These are phyloP conservation scores for Alternaria sp. DNA, from an alignment of 2,329 filamentous ascomycete species.

Conservation along the genomic window DNA sequence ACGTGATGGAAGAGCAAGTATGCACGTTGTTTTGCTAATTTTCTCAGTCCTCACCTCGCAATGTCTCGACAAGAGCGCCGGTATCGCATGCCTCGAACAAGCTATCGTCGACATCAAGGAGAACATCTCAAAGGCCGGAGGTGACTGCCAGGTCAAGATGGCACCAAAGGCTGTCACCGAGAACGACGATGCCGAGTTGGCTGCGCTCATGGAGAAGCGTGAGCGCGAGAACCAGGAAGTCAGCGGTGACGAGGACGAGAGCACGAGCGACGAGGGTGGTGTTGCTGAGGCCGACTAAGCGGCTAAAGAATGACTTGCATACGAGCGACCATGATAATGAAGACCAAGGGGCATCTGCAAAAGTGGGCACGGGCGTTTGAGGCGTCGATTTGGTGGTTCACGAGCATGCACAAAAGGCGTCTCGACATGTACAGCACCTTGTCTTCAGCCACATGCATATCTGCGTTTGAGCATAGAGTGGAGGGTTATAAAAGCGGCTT, in stretches of 20 bases:
- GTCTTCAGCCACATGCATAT: constrained; percentile 2
- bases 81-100: constrained; percentile 84
- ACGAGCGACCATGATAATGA: constrained; percentile 26
- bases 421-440: constrained; percentile 27
- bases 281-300: constrained; percentile 49
- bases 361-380: constrained; percentile 44
- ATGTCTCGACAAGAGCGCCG: constrained; percentile 89
- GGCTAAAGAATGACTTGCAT: constrained; percentile 16
- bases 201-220: constrained; percentile 98
- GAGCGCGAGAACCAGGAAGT: constrained; percentile 98
- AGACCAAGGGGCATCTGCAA: constrained; percentile 23
- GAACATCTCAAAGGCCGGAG: constrained; percentile 80
- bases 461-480: constrained; percentile 4
- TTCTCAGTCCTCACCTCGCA: constrained; percentile 83
- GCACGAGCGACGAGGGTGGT: constrained; percentile 88
- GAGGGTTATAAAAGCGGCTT: background rate
- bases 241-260: constrained; percentile 95
- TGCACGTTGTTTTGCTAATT: constrained; percentile 22
- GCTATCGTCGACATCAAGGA: constrained; percentile 87
- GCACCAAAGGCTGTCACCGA: constrained; percentile 98
- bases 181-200: constrained; percentile 95
- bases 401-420: constrained; percentile 29
- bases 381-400: constrained; percentile 25
- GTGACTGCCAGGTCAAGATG: constrained; percentile 92
- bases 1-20: constrained; percentile 8